Conservation (phyloP, 805 yeast species). For the Zygosaccharomyces siamensis region DNA sequence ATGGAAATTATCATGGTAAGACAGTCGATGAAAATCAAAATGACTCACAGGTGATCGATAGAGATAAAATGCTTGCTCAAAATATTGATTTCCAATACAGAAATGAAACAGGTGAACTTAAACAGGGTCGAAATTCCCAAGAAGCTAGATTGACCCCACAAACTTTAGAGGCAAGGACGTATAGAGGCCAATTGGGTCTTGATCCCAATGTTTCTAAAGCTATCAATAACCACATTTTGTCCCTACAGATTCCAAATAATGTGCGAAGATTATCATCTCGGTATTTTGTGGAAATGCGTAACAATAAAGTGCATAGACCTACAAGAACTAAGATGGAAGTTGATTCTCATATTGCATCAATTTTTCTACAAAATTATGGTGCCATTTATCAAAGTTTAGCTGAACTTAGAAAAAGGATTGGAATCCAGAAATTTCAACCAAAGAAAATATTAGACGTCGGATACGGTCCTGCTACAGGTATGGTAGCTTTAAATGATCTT, state of each 20-base stretch:
- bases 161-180: conserved; percentile 54
- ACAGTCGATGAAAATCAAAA: conserved; percentile 10
- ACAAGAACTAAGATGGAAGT: conserved; percentile 48
- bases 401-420: conserved; percentile 59
- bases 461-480: conserved; percentile 88
- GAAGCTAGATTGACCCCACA: conserved; percentile 47
- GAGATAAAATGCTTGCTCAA: conserved; percentile 34
- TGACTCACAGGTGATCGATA: conserved; percentile 31
- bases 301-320: conserved; percentile 50
- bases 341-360: conserved; percentile 75
- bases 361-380: conserved; percentile 78
- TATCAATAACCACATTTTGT: conserved; percentile 60
- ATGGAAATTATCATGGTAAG: conserved; percentile 8
- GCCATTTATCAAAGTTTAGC: conserved; percentile 57
- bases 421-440: conserved; percentile 54
- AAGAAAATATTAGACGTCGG: conserved; percentile 70
- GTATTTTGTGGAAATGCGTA: conserved; percentile 47
- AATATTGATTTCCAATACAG: conserved; percentile 32
- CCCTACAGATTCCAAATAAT: conserved; percentile 56
- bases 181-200: conserved; percentile 45
- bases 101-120: conserved; percentile 19
- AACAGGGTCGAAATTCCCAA: conserved; percentile 20
- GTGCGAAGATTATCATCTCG: conserved; percentile 59
- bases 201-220: conserved; percentile 54
- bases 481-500: conserved; percentile 79